Evolutionary conservation across 495 filamentous ascomycete species (phyloP), one percentile per base, ranked within the genome.

Genomic region (Trypethelium eluteriae): DNA sequence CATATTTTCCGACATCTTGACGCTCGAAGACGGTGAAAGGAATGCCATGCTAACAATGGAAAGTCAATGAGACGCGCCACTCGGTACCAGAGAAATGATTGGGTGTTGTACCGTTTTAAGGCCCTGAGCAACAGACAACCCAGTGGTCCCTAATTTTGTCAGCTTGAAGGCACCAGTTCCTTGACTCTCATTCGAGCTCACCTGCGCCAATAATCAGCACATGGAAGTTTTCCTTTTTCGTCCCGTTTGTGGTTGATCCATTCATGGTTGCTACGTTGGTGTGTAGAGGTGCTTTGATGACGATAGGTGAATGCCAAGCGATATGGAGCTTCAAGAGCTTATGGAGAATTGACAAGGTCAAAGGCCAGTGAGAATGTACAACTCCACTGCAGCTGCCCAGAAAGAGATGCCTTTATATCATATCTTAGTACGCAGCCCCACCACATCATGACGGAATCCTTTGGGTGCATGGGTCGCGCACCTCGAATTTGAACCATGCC

Each of bases 41-140:
- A 14, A 38, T 36, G 35, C 38, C 49, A 25, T 62, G 50, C n/a
- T 59, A 44, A 34, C 16, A 38, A 66, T 16, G 46, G 59, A 32
- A n/a, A 64, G 32, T 38, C 32, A 9, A 64, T 62, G 62, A 46
- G 39, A 38, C n/a, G 25, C 25, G 25, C 25, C 25, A 14, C 47
- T 10, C 14, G 36, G 39, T 34, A 56, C 39, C 16, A 39, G 16
- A 18, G 44, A 2, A 35, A n/a, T 67, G n/a, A 7, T 67, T 38
- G 56, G 25, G 56, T 34, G 39, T 41, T 53, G 25, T 61, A 67
- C 68, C 61, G 67, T 64, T 49, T 70, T 70, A 4, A 71, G 47
- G 10, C 66, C 69, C 50, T 71, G 70, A 39, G 70, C 70, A 32
- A 71, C 57, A 32, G 67, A 65, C 64, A 71, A 35, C 34, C 70